phyloP scores from a whole-genome alignment of 768 basidiomycete species.

The Mycena haematopus region DNA sequence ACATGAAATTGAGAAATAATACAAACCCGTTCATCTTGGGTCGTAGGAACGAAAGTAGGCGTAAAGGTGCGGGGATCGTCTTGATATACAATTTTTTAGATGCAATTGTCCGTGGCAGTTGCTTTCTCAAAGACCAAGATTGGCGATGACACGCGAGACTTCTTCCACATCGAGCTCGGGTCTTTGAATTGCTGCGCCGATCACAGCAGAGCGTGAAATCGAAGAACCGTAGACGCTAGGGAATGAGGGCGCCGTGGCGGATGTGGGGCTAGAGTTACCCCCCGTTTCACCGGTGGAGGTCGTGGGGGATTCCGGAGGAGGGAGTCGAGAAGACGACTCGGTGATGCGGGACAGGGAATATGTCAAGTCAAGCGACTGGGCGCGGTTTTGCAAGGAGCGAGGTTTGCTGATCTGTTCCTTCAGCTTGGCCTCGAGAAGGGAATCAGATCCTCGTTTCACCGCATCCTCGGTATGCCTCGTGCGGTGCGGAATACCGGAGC shows the following conservation, averaged over 20 bases:
- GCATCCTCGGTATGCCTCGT: constrained; percentile 77
- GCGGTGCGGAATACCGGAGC: constrained; percentile 71
- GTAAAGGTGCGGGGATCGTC: constrained; percentile 15
- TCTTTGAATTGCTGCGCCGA: constrained; percentile 52
- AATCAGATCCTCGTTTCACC: constrained; percentile 83
- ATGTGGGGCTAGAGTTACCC: constrained; percentile 80
- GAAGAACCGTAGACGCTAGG: constrained; percentile 85
- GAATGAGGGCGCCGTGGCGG: constrained; percentile 79
- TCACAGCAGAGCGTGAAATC: constrained; percentile 50
- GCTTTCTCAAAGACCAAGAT: constrained; percentile 61
- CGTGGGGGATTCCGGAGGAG: constrained; percentile 81
- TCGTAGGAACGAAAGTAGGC: constrained; percentile 25
- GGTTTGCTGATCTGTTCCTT: constrained; percentile 81
- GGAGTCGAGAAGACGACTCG: constrained; percentile 64
- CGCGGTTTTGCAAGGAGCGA: constrained; percentile 83
- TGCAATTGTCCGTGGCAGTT: constrained; percentile 18
- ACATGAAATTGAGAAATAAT: constrained; percentile 33
- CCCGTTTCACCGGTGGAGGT: constrained; percentile 78
- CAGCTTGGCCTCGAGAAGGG: constrained; percentile 81
- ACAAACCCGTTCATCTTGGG: constrained; percentile 30
- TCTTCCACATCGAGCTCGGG: constrained; percentile 66
- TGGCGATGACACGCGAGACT: constrained; percentile 79
- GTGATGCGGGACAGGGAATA: constrained; percentile 84
- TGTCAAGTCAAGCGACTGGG: constrained; percentile 89
- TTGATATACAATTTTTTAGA: constrained; percentile 27